phyloP scores from a whole-genome alignment of 1,284 basidiomycete species.

The Coniferiporia weirii region DNA sequence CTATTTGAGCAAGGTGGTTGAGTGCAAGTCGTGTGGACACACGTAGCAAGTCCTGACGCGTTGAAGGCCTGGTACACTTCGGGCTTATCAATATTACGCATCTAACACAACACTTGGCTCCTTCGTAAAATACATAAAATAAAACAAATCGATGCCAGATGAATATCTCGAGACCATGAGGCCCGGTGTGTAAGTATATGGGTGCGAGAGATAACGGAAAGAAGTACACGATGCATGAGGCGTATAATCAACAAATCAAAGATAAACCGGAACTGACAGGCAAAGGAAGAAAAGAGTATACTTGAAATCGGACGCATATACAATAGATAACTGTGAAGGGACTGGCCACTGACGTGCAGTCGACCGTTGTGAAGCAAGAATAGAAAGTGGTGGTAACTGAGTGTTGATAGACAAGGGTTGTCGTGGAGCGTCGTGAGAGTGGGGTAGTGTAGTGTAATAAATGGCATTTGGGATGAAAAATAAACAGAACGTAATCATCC shows the following conservation, averaged over 20 bases:
- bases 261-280: neutral
- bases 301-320: neutral
- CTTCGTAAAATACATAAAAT: too few species aligned
- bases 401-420: neutral
- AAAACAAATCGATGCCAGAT: too few species aligned
- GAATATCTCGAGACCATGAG: too few species aligned
- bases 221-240: neutral
- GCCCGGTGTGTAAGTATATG: neutral
- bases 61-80: too few species aligned
- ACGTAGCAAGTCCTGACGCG: neutral
- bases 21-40: neutral
- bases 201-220: neutral
- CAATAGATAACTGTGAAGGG: neutral
- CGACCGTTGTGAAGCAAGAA: neutral
- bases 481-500: neutral
- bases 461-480: too few species aligned
- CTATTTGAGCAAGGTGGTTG: too few species aligned
- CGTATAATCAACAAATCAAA: neutral
- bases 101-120: neutral
- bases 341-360: neutral
- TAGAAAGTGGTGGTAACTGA: neutral
- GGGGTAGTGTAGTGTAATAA: neutral
- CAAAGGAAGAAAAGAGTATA: neutral
- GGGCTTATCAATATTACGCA: too few species aligned
- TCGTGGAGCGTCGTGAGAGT: neutral